Percentiles rank a stretch among this genome's conserved stretches.
These are phyloP conservation scores for Rhodotorula sp. DNA, from an alignment of 1,284 basidiomycete genomes.

Conservation along the genomic window DNA sequence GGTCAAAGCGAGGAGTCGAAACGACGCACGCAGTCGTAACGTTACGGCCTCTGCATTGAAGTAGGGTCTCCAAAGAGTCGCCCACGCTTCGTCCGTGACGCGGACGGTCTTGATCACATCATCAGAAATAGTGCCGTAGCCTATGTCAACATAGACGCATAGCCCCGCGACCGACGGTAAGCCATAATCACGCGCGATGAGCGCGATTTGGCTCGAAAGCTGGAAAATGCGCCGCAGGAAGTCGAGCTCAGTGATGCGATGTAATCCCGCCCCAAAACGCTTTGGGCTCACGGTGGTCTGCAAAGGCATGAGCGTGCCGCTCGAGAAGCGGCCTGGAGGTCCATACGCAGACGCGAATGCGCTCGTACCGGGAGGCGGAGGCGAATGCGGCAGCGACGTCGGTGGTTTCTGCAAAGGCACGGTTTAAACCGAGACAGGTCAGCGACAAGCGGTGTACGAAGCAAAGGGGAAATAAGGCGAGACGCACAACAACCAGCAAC, in stretches of 20 bases:
- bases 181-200: conserved; percentile 40
- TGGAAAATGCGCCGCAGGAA: background rate
- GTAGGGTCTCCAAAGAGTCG: conserved; percentile 12
- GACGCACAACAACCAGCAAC: conserved; percentile 31
- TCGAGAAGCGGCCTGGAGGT: conserved; percentile 23
- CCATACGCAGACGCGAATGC: conserved; percentile 36
- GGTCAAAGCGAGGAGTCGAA: background rate
- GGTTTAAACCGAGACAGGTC: fast-evolving
- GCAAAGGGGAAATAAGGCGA: background rate
- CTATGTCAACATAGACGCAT: conserved; percentile 33
- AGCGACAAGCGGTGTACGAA: fast-evolving
- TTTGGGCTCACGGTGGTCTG: conserved; percentile 25
- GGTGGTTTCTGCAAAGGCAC: conserved; percentile 15
- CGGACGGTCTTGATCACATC: conserved; percentile 14
- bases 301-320: conserved; percentile 35
- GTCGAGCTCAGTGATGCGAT: too few relatives aligned
- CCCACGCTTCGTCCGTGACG: conserved; percentile 21
- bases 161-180: conserved; percentile 36
- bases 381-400: conserved; percentile 30
- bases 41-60: background rate
- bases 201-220: conserved; percentile 36
- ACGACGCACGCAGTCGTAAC: conserved; percentile 8
- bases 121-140: background rate
- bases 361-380: conserved; percentile 28
- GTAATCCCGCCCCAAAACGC: too few relatives aligned